phyloP scores from a whole-genome alignment of 2,329 filamentous ascomycete species.

The Ophiostoma perfectum region DNA sequence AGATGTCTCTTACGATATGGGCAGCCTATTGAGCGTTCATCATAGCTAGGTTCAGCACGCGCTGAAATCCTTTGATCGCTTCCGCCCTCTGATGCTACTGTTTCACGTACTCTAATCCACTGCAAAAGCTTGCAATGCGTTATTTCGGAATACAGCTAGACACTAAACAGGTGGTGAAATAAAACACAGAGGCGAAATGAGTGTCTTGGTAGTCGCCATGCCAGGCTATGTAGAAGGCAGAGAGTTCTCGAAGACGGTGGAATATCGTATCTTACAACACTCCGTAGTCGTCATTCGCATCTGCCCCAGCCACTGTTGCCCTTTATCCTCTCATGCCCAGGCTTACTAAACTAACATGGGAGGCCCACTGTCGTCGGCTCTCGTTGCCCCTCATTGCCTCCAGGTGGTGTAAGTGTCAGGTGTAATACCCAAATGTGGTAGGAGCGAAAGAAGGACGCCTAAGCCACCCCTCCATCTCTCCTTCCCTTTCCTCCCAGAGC shows the following conservation, averaged over 20 bases:
- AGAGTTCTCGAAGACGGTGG: slow-evolving; percentile 8
- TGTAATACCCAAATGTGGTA: not conserved
- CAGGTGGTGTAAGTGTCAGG: not conserved
- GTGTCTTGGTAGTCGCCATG: not conserved
- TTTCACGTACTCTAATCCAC: too few species aligned
- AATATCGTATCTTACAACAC: not conserved
- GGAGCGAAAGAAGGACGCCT: not conserved
- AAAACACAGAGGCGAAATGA: not conserved
- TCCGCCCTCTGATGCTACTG: too few species aligned
- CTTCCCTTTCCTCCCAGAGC: not conserved
- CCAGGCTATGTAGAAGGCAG: not conserved
- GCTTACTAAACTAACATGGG: not conserved
- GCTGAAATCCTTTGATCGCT: too few species aligned
- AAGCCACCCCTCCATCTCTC: not conserved
- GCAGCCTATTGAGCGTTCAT: not conserved
- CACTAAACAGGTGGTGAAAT: too few species aligned
- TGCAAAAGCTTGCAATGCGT: too few species aligned
- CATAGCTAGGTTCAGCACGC: too few species aligned
- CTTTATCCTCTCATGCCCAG: slow-evolving; percentile 12
- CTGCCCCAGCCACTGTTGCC: not conserved
- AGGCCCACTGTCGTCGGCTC: slow-evolving; percentile 19
- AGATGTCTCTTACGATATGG: not conserved
- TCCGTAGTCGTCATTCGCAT: too few species aligned
- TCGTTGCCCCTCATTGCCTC: slow-evolving; percentile 19
- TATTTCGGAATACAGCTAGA: too few species aligned